Percentiles rank a stretch among this genome's conserved stretches.
Conservation (phyloP, 129 eudicot species). For the Flaveria trinervia region DNA sequence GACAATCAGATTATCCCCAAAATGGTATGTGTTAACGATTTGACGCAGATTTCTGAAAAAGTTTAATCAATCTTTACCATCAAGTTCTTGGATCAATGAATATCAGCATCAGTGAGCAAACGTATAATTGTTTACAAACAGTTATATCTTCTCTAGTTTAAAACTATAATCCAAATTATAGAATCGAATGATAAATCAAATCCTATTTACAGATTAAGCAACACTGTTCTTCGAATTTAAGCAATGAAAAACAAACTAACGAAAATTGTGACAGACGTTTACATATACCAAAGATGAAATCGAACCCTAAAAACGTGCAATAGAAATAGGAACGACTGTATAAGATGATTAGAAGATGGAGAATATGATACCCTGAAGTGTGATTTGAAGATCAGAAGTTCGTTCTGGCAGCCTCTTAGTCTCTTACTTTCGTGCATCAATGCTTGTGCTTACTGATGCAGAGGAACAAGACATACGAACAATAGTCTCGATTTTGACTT, state of each 20-base stretch:
- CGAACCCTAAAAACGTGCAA: conserved; percentile 21
- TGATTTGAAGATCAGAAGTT: conserved; percentile 1
- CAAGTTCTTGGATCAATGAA: no score
- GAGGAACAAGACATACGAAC: conserved; percentile 2
- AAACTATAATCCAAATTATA: no score
- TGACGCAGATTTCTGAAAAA: no score
- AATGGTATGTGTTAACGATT: no score
- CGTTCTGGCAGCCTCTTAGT: conserved; percentile 10
- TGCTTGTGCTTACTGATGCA: conserved; percentile 1
- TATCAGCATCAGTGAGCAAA: no score
- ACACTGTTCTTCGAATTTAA: background rate
- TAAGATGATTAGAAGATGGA: conserved; percentile 11
- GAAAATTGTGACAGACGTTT: background rate
- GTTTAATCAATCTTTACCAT: no score
- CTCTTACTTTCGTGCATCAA: conserved; percentile 10
- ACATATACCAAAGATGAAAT: background rate
- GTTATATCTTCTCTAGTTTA: no score
- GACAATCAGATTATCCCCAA: background rate
- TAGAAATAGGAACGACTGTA: background rate
- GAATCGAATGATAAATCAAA: background rate
- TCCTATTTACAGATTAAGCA: background rate
- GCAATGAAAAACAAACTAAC: background rate
- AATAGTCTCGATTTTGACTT: conserved; percentile 14
- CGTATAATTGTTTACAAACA: no score
- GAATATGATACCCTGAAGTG: conserved; percentile 23